Evolutionary conservation across 164 flowering plant genomes (phyloP), one percentile per base, ranked within the genome.

Genomic region (Aristolochia californica): DNA sequence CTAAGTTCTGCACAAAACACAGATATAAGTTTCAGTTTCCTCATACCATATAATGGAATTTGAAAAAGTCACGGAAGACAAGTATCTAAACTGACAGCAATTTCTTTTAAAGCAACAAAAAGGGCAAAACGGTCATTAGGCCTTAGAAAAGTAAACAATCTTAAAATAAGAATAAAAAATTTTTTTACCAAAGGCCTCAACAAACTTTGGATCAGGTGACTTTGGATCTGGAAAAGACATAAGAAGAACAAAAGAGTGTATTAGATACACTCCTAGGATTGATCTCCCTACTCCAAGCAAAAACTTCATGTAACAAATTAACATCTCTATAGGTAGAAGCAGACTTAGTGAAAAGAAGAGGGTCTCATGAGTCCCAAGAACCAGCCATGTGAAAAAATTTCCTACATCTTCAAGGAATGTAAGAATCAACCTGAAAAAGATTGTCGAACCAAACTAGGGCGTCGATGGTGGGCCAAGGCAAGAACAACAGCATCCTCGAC

Each of bases 401-500:
- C 2, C 22, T 1, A 17, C 22, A 47, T 47, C 20, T 47, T 17
- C 47, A 22, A 57, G 21, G 28, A 45, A 55, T 22, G 48, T 59
- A 15, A 50, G 53, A 26, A 56, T 53, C 17, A 55, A 87, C 97
- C 95, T 69, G 82, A 71, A 12, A 53, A 44, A 38, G 81, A 74
- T 56, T 66, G 83, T 27, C 81, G 76, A 69, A 76, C 69, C 63
- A 75, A 71, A 67, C 74, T 80, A 59, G 82, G 76, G 27, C 88
- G 80, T 63, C 88, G 74, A 27, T 68, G 65, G 57, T 79, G 85
- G 49, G 81, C 78, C 70, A 84, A 52, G 28, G 88, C 87, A 56
- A 85, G 75, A 24, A 74, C 75, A 70, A 89, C 88, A 60, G 99
- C 96, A 80, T 89, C 97, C 70, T 93, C 97, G 66, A 93, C 89